A percentile compares a stretch with the other conserved stretches of the same genome.
These are phyloP conservation scores for Evernia prunastri DNA, from an alignment of 495 filamentous ascomycete species.

Conservation along the genomic window DNA sequence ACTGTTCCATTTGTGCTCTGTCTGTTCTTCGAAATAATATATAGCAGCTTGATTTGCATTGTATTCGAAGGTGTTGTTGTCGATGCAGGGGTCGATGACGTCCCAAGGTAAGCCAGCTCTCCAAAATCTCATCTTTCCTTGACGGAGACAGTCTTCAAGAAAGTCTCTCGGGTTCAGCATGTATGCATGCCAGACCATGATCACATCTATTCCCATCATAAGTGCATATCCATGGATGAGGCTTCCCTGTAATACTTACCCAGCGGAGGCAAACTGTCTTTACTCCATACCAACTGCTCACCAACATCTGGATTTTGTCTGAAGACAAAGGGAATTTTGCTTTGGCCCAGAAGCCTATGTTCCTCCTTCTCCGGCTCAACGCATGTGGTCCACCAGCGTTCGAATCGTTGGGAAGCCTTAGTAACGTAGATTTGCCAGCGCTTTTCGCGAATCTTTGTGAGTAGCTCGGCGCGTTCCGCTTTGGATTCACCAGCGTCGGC, in stretches of 20 bases:
- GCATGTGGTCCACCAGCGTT: conserved; percentile 56
- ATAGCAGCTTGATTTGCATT: conserved; percentile 41
- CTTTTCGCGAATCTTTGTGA: conserved; percentile 57
- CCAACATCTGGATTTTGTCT: conserved; percentile 1
- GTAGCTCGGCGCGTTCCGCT: conserved; percentile 24
- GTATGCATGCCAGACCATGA: conserved; percentile 88
- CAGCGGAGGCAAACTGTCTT: conserved; percentile 27
- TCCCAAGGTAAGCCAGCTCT: conserved; percentile 65
- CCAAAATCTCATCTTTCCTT: conserved; percentile 55
- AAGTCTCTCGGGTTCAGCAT: conserved; percentile 76
- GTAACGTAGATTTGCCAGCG: conserved; percentile 73
- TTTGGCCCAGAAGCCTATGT: background rate
- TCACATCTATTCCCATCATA: conserved; percentile 49
- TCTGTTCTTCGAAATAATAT: conserved; percentile 43
- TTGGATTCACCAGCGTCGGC: conserved; percentile 17
- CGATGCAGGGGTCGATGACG: conserved; percentile 56
- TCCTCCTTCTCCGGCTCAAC: conserved; percentile 16
- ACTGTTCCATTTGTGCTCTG: conserved; percentile 55
- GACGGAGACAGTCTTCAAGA: conserved; percentile 69
- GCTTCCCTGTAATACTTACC: conserved; percentile 3
- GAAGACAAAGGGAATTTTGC: background rate
- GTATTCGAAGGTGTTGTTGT: conserved; percentile 57
- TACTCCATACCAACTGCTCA: conserved; percentile 3
- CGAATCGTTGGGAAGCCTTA: conserved; percentile 67
- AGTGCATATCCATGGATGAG: background rate